Evolutionary conservation across 1,139 yeast species (phyloP), one percentile per base, ranked within the genome.

Genomic region (Arxiozyma slooffiae): DNA sequence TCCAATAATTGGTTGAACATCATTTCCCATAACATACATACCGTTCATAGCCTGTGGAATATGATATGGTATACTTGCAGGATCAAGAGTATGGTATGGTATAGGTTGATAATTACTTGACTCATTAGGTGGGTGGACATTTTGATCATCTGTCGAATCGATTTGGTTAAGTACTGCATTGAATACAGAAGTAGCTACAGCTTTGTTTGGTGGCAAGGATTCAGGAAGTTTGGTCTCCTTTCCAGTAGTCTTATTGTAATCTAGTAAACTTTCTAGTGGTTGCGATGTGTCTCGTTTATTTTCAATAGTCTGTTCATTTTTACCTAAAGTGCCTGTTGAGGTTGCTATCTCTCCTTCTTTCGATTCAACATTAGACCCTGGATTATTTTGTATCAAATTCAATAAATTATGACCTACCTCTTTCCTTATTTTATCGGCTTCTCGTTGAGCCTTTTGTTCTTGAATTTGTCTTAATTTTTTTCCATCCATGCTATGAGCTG

Each of bases 131-230:
- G 30, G 23, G 21, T 20, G 38, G 11, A 24, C 36, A 41, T 17
- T 30, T 30, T 30, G 38, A 30, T 46, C 41, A 47, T 47, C 46
- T 37, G 23, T 38, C 38, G 59, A 45, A 20, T 51, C 53, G 41
- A 55, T 57, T 47, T 64, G 68, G 48, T 60, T 57, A 50, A 66
- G 54, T 37, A 67, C 68, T 7, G 69, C 67, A 52, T 64, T 62
- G 53, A 63, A 66, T 20, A 66, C 58, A 36, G 66, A 64, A 42
- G 60, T 64, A 2, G 70, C 69, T 38, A 66, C 63, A n/a, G 53
- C 53, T 30, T 54, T 57, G 26, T 55, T 53, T 43, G 58, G 58
- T 38, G 52, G 58, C 26, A 50, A 44, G 11, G 46, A 42, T 23
- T 50, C 43, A 30, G 39, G 41, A 26, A 30, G 43, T 38, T 52